Base-by-base conservation (phyloP, 2,329 filamentous ascomycete genomes). In the Cladorrhinum sp. region DNA sequence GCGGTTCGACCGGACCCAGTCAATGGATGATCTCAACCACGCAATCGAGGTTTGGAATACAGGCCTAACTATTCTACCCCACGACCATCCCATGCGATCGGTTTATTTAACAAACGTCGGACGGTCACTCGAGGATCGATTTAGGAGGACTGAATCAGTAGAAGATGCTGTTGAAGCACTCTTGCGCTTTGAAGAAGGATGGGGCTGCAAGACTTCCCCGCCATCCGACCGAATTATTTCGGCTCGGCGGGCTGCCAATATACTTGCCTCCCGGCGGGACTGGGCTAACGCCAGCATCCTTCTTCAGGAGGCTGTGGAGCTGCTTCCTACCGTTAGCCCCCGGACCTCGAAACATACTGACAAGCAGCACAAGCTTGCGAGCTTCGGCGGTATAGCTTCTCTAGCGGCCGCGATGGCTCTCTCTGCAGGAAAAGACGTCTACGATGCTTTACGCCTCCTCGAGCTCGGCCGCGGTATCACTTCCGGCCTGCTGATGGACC, bases 391-490 rank as follows among this genome's bases (percentile, higher is more conserved):
- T 5, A 9, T 59, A 12, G 57, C 57, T 48, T 54, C 50, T 12
- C 9, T 48, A n/a, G 57, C 32, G 18, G 57, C 50, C 16, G 50
- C 50, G 22, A 24, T 25, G 16, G 49, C 57, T 49, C 49, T 59
- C 3, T 41, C 53, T 49, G 57, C 57, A 13, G 57, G 22, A 10
- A 53, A 32, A 22, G 22, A 16, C n/a, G 2, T 50, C 32, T 20
- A 20, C 20, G 27, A 53, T n/a, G 57, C 57, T 32, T 29, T 59
- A 23, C 49, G 48, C 4, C 50, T 48, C 29, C 57, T 59, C 13
- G 57, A 59, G 48, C 57, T 53, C 13, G 57, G 57, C 9, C 50
- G 57, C 32, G 57, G 57, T 20, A 22, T 59, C 8, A 52, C 54
- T 32, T 4, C 50, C 13, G 36, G 49, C 22, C n/a, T 53, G 20